Evolutionary conservation across 1,284 basidiomycete species (phyloP).

Genomic region (Schizopora paradoxa): DNA sequence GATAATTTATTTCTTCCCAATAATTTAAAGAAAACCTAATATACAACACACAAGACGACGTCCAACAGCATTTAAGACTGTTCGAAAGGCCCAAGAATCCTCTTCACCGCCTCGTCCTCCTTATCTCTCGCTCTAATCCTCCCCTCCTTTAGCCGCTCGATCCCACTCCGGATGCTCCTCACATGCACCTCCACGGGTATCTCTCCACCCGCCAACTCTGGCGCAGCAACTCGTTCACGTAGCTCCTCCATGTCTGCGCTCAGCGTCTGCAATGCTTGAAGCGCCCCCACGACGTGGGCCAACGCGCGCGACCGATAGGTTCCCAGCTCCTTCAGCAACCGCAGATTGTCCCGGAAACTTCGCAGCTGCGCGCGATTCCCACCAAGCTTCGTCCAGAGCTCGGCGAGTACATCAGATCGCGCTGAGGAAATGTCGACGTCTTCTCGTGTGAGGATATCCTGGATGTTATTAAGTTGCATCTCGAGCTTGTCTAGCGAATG

Average conservation of each 20-base stretch:
- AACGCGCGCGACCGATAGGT: slow-evolving; percentile 53
- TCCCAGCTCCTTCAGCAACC: slow-evolving; percentile 47
- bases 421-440: slow-evolving; percentile 39
- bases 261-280: slow-evolving; percentile 56
- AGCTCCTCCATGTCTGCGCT: slow-evolving; percentile 69
- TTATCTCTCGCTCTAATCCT: slow-evolving; percentile 35
- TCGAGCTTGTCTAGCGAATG: slow-evolving; percentile 55
- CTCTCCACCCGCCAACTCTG: slow-evolving; percentile 48
- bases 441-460: slow-evolving; percentile 55
- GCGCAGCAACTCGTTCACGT: slow-evolving; percentile 59
- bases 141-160: slow-evolving; percentile 58
- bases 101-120: slow-evolving; percentile 30
- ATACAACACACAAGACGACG: no score
- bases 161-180: slow-evolving; percentile 55
- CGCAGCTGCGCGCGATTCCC: slow-evolving; percentile 46
- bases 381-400: slow-evolving; percentile 64
- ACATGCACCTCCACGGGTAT: slow-evolving; percentile 70
- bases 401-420: slow-evolving; percentile 49
- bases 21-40: no score
- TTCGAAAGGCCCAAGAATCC: slow-evolving; percentile 27
- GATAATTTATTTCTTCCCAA: no score
- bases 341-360: slow-evolving; percentile 44
- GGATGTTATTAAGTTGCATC: slow-evolving; percentile 46
- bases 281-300: slow-evolving; percentile 54
- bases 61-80: no score